Percentiles rank a stretch among this genome's conserved stretches.
Evolutionary conservation across 2,329 filamentous ascomycete genomes (phyloP).

Genomic region (Aureobasidium vineae): DNA sequence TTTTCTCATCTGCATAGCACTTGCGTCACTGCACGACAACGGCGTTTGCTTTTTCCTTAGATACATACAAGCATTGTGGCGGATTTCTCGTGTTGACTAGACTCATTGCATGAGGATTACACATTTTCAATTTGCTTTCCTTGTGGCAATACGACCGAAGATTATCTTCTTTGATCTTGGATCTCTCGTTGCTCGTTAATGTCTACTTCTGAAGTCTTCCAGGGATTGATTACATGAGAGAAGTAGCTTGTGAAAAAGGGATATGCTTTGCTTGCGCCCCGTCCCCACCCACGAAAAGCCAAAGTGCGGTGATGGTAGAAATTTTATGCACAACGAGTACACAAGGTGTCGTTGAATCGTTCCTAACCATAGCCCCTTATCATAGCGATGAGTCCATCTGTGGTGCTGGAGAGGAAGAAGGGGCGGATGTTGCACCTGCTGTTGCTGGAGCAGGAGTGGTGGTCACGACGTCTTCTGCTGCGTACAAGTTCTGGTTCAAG

Average conservation of each 20-base stretch:
- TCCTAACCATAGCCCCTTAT: background rate
- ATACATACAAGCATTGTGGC: background rate
- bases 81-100: background rate
- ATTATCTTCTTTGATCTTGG: background rate
- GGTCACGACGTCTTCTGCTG: slow-evolving; percentile 63
- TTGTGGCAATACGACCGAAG: background rate
- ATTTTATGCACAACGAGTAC: background rate
- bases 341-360: background rate
- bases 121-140: background rate
- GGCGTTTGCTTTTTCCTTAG: background rate
- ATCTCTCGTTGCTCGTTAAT: background rate
- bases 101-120: background rate
- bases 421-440: background rate
- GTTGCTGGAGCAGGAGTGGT: background rate
- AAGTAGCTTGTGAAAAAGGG: background rate
- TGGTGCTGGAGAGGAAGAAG: slow-evolving; percentile 4
- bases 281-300: background rate
- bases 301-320: background rate
- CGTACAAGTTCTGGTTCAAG: slow-evolving; percentile 84
- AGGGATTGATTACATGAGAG: background rate
- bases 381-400: background rate
- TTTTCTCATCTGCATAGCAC: background rate
- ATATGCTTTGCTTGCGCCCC: background rate
- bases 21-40: background rate
- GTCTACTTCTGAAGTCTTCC: background rate